phyloP scores from a whole-genome alignment of 441 rosid genomes.

The Geranium incanum region DNA sequence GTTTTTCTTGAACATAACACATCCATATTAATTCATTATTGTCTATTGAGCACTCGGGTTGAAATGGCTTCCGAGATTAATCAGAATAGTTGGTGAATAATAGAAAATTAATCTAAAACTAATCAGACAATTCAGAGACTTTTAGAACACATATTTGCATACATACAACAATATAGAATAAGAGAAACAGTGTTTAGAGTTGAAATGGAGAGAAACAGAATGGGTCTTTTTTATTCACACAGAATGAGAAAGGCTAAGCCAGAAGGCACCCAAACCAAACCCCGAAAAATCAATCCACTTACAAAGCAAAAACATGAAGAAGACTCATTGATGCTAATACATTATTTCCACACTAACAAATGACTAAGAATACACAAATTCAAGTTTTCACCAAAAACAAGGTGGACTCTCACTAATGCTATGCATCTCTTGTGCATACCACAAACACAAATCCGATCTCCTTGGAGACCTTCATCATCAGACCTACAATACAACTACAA shows the following conservation, averaged over 20 bases:
- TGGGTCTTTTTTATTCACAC: slow-evolving; percentile 3
- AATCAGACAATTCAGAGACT: too few relatives aligned
- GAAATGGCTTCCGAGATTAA: too few relatives aligned
- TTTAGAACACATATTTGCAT: too few relatives aligned
- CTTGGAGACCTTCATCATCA: background rate
- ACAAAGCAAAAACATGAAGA: background rate
- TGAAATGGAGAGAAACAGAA: background rate
- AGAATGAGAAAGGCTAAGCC: background rate
- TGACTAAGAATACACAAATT: background rate
- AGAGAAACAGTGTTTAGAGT: background rate
- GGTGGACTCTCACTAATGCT: background rate
- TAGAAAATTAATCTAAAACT: too few relatives aligned
- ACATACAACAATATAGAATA: background rate
- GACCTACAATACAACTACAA: background rate
- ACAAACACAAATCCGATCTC: background rate
- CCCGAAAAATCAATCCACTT: background rate
- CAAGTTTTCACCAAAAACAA: background rate
- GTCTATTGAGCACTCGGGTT: too few relatives aligned
- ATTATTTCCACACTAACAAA: slow-evolving; percentile 3
- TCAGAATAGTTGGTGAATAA: too few relatives aligned
- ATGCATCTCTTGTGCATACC: background rate
- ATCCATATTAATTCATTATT: too few relatives aligned
- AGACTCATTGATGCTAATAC: background rate
- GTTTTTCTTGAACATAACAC: too few relatives aligned
- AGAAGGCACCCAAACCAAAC: too few relatives aligned